Conservation (phyloP, 805 yeast species). For the Kuraishia borneana region DNA sequence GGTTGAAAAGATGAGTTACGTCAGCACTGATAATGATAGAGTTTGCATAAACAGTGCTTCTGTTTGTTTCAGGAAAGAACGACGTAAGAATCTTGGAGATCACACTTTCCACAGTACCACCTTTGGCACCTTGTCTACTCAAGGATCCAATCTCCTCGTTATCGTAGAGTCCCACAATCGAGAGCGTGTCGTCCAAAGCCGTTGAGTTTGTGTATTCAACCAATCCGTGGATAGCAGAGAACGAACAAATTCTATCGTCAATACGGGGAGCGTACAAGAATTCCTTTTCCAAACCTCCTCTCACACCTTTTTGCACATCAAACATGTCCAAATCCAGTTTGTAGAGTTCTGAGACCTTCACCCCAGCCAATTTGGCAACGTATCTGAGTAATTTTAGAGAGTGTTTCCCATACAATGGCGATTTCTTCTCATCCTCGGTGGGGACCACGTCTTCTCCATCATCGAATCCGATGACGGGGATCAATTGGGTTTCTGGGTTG, state of each 20-base stretch:
- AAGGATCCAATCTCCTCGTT: conserved; percentile 80
- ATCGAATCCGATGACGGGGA: conserved; percentile 66
- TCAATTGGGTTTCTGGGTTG: conserved; percentile 66
- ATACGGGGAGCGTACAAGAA: conserved; percentile 74
- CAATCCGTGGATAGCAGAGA: conserved; percentile 54
- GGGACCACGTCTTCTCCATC: conserved; percentile 30
- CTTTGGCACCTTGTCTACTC: conserved; percentile 73
- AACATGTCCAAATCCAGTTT: conserved; percentile 70
- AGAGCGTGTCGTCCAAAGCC: conserved; percentile 24
- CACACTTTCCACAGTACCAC: conserved; percentile 59
- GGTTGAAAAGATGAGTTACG: conserved; percentile 74
- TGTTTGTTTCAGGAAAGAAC: background rate
- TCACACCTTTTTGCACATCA: conserved; percentile 69
- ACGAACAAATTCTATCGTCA: conserved; percentile 78
- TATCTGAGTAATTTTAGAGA: conserved; percentile 57
- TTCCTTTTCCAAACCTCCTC: conserved; percentile 72
- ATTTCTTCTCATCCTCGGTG: conserved; percentile 44
- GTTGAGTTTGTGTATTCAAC: conserved; percentile 26
- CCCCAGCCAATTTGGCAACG: conserved; percentile 49
- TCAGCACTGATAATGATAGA: conserved; percentile 76
- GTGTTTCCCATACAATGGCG: conserved; percentile 65
- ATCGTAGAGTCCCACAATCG: conserved; percentile 58
- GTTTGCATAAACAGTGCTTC: conserved; percentile 34
- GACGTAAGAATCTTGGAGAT: conserved; percentile 39
- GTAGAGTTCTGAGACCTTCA: conserved; percentile 47